phyloP scores from a whole-genome alignment of 208 protist species.

The Herpetomonas samuelpessoai region DNA sequence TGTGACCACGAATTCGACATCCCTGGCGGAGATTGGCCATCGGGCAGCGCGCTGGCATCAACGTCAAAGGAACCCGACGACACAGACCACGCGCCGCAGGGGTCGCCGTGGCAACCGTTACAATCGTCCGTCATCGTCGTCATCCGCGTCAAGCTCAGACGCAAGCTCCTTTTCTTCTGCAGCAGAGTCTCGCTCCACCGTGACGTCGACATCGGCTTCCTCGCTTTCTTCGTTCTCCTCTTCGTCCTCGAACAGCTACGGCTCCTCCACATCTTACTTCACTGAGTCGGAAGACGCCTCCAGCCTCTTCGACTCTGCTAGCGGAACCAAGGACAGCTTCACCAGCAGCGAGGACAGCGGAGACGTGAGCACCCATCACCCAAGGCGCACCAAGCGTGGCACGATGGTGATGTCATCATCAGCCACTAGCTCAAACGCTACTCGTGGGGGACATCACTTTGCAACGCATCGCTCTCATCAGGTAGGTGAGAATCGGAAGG shows the following conservation, averaged over 20 bases:
- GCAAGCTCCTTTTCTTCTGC: neutral
- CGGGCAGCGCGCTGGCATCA: neutral
- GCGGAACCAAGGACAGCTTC: neutral
- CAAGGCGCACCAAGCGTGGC: too few relatives aligned
- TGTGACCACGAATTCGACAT: conserved; percentile 5
- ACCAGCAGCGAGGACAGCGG: neutral
- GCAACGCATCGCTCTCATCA: too few relatives aligned
- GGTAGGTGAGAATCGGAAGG: too few relatives aligned
- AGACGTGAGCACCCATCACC: neutral
- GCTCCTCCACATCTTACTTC: neutral
- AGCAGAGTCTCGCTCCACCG: neutral
- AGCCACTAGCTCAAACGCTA: too few relatives aligned
- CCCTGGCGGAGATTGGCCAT: too few relatives aligned
- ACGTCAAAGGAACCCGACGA: too few relatives aligned
- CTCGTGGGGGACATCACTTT: too few relatives aligned
- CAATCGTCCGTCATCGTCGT: too few relatives aligned
- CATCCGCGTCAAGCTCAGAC: neutral
- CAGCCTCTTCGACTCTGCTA: neutral
- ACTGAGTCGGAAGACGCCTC: neutral
- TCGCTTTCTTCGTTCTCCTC: neutral
- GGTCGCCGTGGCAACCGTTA: neutral
- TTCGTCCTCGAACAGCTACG: neutral
- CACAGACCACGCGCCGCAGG: conserved; percentile 1
- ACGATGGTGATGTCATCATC: too few relatives aligned
- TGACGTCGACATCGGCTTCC: neutral